Evolutionary conservation across 2,329 filamentous ascomycete genomes (phyloP), one percentile per base, ranked within the genome.

Genomic region (Stachybotrys chlorohalonatus): DNA sequence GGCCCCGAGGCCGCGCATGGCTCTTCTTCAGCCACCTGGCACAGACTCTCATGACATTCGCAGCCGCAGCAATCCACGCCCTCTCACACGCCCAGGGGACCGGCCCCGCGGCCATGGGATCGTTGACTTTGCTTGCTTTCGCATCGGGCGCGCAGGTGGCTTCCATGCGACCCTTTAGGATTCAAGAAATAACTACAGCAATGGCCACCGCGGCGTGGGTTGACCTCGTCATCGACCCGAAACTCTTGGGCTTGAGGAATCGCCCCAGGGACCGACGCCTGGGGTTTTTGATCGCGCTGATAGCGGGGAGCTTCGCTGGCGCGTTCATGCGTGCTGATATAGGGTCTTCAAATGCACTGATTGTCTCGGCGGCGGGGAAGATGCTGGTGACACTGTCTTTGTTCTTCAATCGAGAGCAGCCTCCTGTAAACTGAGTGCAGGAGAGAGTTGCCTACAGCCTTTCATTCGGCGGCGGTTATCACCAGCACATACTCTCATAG

Each of bases 131-230:
- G 46, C 69, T 85, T 32, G 80, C 81, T 0, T 77, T 80, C 51
- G 75, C 81, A 0, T 73, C 80, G 0, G 82, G 82, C 0, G 79
- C 75, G 51, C 82, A 85, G 63, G 81, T 86, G 0, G 81, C 82
- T 3, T 76, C 81, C 68, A 75, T 75, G 2, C 72, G 82, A 30
- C 73, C 75, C 46, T 63, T 85, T 54, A 68, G 72, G 49, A 77
- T 84, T 68, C 79, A 79, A 0, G 82, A 86, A 64, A 84, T 85
- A 61, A 82, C 75, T 55, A 85, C 83, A 0, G 81, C 82, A 31
- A 85, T 85, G 81, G 82, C 81, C 0, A 85, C 82, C 6, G 81
- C 82, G 0, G 82, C 82, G 1, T 85, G 79, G 75, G 71, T 85
- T 1, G 82, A 85, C 61, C 62, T 84, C 54, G 64, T 83, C 52